Evolutionary conservation across 345 rosid genomes (phyloP), one percentile per base, ranked within the genome.

Genomic region (Barbarea vulgaris): DNA sequence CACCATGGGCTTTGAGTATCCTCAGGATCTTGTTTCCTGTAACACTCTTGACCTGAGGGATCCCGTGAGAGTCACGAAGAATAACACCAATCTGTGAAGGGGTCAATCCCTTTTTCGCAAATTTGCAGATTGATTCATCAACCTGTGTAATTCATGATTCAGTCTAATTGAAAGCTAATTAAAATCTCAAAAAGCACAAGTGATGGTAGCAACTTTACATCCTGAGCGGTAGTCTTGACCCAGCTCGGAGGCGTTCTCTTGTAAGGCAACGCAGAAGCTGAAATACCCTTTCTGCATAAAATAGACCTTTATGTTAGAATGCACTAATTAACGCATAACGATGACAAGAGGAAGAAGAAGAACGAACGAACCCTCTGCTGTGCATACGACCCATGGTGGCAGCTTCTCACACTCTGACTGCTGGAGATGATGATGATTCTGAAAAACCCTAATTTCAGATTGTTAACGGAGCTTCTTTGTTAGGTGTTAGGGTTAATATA

Each of bases 341-440:
- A 59, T 21, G n/a, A 57, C 1, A 47, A 24, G 62, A 14, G 1
- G 31, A 55, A 4, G 73, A 37, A 14, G 28, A 47, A 28, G 4
- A 61, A 37, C 33, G 37, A 51, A 51, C 79, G 42, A 57, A 87
- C 97, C 96, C 97, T 63, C 87, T 59, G 64, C 89, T 83, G 78
- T 90, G 97, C 97, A 92, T 92, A 69, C 96, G 91, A 73, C 94
- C 97, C 96, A 90, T 92, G 83, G 83, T 61, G 64, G 74, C 79
- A 28, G 67, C 9, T 39, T 37, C 31, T 65, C 22, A 67, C 46
- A 9, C 56, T 70, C 15, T 56, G 65, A 65, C 60, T 64, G 72
- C 72, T 47, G 67, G 6, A 27, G 46, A 58, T 52, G 60, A 59
- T 28, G n/a, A n/a, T 28, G 13, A 15, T 44, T 44, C 9, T 12